A percentile compares a stretch with the other conserved stretches of the same genome.
Conservation (phyloP, 257 asterid species). For the Echites panduratus region DNA sequence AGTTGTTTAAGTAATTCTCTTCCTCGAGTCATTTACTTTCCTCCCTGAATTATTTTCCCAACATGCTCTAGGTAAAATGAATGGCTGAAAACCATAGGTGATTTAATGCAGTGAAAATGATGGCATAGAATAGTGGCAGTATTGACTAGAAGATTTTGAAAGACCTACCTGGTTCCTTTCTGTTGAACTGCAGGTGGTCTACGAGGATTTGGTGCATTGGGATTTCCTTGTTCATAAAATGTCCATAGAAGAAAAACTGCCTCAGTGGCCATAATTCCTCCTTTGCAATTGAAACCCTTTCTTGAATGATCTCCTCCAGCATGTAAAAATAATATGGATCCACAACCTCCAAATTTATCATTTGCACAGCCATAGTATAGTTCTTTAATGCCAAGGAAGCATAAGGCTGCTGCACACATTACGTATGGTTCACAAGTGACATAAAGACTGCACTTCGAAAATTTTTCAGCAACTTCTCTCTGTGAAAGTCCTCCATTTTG, state of each 20-base stretch:
- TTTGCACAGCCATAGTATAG: slow-evolving; percentile 71
- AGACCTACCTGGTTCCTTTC: neutral
- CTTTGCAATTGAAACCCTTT: slow-evolving; percentile 69
- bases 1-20: no score
- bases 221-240: slow-evolving; percentile 97
- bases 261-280: slow-evolving; percentile 80
- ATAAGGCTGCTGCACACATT: slow-evolving; percentile 79
- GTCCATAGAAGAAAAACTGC: slow-evolving; percentile 63
- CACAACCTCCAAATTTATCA: slow-evolving; percentile 97
- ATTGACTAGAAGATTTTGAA: neutral
- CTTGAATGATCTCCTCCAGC: slow-evolving; percentile 26
- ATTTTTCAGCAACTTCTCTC: slow-evolving; percentile 46
- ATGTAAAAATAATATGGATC: slow-evolving; percentile 81
- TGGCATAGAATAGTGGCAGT: neutral
- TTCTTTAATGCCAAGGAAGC: slow-evolving; percentile 1
- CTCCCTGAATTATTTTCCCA: no score
- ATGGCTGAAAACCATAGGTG: no score
- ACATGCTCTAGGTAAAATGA: no score
- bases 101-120: no score
- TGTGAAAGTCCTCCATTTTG: slow-evolving; percentile 47
- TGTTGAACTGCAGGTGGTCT: slow-evolving; percentile 33
- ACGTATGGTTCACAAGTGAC: slow-evolving; percentile 97
- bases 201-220: slow-evolving; percentile 90
- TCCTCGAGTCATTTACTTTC: no score
- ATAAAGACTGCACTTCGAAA: slow-evolving; percentile 65